A percentile compares a stretch with the other conserved stretches of the same genome.
Evolutionary conservation across 208 protist genomes (phyloP).

Genomic region (Vickermania spadyakhi): DNA sequence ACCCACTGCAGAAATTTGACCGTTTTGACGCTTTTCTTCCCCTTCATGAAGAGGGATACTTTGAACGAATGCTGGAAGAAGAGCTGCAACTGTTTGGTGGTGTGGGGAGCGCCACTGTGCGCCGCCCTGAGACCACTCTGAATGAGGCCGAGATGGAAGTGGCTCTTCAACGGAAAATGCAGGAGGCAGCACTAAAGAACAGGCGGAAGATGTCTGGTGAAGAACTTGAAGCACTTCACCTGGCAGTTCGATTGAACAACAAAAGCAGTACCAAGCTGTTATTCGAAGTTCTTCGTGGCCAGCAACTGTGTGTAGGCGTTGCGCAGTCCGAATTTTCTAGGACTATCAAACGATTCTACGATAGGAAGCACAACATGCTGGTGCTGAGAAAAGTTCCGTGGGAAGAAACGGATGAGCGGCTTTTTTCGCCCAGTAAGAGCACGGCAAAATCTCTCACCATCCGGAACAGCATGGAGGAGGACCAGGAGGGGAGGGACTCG

Average conservation of each 20-base stretch:
- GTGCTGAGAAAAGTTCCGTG: constrained; percentile 48
- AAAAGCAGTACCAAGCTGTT: constrained; percentile 40
- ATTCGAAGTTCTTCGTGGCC: constrained; percentile 30
- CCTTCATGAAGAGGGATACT: constrained; percentile 22
- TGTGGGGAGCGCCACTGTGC: background rate
- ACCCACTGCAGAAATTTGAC: constrained; percentile 64
- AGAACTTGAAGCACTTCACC: constrained; percentile 57
- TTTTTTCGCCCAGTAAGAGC: constrained; percentile 23
- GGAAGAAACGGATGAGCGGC: constrained; percentile 53
- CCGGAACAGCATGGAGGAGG: too few relatives aligned
- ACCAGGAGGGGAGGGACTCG: too few relatives aligned
- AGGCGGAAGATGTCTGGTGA: constrained; percentile 54
- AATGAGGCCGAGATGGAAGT: constrained; percentile 12
- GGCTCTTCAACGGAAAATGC: constrained; percentile 24
- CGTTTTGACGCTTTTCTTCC: constrained; percentile 36
- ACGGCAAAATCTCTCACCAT: constrained; percentile 7
- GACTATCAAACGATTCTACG: constrained; percentile 71
- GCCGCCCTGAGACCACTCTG: background rate
- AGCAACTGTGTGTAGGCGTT: constrained; percentile 60
- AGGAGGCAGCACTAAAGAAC: constrained; percentile 52
- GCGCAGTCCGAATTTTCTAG: constrained; percentile 47
- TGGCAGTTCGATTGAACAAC: constrained; percentile 34
- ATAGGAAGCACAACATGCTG: constrained; percentile 42
- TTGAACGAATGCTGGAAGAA: constrained; percentile 29
- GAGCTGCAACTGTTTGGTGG: constrained; percentile 20